Percentiles rank a stretch among this genome's conserved stretches.
Evolutionary conservation across 148 eudicot species (phyloP).

Genomic region (Pharnaceum exiguum): DNA sequence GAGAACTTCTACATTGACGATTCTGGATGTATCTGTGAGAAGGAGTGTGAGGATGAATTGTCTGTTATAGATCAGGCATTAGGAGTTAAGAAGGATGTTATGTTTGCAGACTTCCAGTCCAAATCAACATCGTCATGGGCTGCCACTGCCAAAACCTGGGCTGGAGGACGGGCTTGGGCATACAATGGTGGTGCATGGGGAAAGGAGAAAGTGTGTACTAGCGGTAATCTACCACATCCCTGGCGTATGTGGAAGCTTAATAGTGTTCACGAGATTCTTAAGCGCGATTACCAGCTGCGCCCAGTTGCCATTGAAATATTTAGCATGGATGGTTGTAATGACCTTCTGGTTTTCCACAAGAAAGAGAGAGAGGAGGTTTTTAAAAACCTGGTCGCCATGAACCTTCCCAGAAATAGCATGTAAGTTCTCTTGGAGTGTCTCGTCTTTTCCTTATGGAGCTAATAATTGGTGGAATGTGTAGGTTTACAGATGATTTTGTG

Average conservation of each 20-base stretch:
- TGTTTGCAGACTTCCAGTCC: conserved; percentile 69
- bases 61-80: conserved; percentile 94
- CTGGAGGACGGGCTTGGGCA: conserved; percentile 98
- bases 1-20: conserved; percentile 88
- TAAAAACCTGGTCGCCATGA: conserved; percentile 91
- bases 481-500: background rate
- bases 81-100: conserved; percentile 89
- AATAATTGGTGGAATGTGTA: background rate
- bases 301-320: conserved; percentile 98
- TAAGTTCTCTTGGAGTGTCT: conserved; percentile 33
- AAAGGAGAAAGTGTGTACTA: conserved; percentile 72
- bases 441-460: background rate
- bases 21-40: conserved; percentile 90
- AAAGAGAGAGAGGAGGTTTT: conserved; percentile 98
- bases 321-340: conserved; percentile 99
- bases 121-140: conserved; percentile 84
- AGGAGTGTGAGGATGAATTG: conserved; percentile 85
- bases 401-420: conserved; percentile 98
- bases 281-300: conserved; percentile 98
- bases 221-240: conserved; percentile 80
- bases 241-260: conserved; percentile 99
- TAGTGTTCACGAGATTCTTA: conserved; percentile 94
- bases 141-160: conserved; percentile 47
- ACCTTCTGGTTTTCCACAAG: conserved; percentile 94
- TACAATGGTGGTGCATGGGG: conserved; percentile 99